These are phyloP conservation scores for Lolium multiflorum DNA, from an alignment of 176 grass and related monocot genomes.

Conservation along the genomic window DNA sequence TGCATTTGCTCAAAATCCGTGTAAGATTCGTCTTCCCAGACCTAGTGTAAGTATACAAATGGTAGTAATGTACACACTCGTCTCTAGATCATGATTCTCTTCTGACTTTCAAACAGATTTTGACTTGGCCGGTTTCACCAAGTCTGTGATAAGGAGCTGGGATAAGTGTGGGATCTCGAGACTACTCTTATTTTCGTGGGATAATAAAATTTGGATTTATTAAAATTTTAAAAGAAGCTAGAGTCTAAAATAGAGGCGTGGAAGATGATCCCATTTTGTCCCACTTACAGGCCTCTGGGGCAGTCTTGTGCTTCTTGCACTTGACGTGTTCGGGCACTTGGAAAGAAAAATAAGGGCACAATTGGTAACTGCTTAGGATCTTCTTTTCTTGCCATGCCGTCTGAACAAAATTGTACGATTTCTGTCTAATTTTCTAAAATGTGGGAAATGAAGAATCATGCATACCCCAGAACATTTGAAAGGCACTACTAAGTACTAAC, in stretches of 20 bases:
- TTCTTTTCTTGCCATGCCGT: background rate
- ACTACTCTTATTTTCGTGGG: no score
- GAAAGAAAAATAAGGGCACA: no score
- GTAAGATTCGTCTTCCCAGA: slow-evolving; percentile 34
- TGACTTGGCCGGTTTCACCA: background rate
- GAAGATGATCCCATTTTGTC: no score
- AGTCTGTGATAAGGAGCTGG: background rate
- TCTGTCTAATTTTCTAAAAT: background rate
- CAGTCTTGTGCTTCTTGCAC: background rate
- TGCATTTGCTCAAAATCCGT: slow-evolving; percentile 38
- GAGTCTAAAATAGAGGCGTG: no score
- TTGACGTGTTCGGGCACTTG: slow-evolving; percentile 8
- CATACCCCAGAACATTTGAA: background rate
- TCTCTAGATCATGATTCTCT: background rate
- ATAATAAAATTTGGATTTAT: no score
- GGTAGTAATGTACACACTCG: background rate
- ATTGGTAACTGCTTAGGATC: no score
- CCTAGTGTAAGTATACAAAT: background rate
- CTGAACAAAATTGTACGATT: background rate
- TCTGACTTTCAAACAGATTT: background rate
- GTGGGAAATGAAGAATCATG: background rate
- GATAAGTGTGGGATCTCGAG: no score
- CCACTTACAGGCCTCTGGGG: background rate
- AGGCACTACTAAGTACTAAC: background rate
- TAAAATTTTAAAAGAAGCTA: no score